Base-by-base conservation (phyloP, 2,329 filamentous ascomycete species). In the Pyricularia sp. region DNA sequence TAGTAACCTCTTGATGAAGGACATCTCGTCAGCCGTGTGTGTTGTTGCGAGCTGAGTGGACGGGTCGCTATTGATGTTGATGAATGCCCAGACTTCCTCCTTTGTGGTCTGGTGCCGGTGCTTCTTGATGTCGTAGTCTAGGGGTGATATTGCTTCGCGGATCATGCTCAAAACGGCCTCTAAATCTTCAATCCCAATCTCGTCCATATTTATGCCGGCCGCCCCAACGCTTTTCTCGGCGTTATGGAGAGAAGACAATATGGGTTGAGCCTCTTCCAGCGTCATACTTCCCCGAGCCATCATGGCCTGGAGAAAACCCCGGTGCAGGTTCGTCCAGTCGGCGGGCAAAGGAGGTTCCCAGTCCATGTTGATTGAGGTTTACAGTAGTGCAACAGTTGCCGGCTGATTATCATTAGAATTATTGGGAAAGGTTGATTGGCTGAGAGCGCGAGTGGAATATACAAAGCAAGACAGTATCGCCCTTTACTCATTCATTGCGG, bases 281-380 rank as follows among this genome's bases (percentile, higher is more conserved):
- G 90, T 96, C 74, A 97, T 81, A 60, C 86, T 85, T 26, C 90
- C 89, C 62, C 88, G 86, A 3, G 90, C 86, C 75, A 97, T 82
- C 69, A 99, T 87, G 62, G 90, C 90, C 76, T 99, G 94, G 0
- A 97, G 81, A 72, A 99, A 96, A 9, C 93, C 93, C 65, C 91
- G 88, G 74, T 97, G 90, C 67, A 82, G 82, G 73, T 96, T 80
- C 65, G 74, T 73, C 71, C 83, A 84, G 26, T 75, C 73, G 0
- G 68, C 68, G 3, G 71, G 71, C 12, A 76, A 62, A 22, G 74
- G 70, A 22, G 72, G 71, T 44, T 75, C 71, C 66, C 75, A 74
- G 22, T 75, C 73, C 64, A 65, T 66, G 22, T 7, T 60, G 30
- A 2, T 30, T 12, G 22, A 5, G 33, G 28, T 49, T 19, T 26